Evolutionary conservation across 768 basidiomycete species (phyloP), one percentile per base, ranked within the genome.

Genomic region (Tremella fuciformis): DNA sequence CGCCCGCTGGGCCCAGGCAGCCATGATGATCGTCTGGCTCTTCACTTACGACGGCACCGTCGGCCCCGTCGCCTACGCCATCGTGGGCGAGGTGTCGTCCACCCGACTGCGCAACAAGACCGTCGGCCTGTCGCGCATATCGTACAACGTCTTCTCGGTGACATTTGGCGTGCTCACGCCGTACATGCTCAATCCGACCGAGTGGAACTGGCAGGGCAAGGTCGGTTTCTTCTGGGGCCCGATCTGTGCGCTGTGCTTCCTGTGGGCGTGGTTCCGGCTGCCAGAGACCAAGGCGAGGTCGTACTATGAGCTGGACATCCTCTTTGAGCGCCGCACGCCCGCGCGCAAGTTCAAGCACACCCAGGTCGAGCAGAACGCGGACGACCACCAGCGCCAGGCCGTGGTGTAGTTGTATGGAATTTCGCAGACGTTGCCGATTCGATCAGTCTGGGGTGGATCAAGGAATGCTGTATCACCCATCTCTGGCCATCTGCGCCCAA

Each of bases 21-120:
- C 54, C 13, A 34, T 58, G 21, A 51, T 50, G 48, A 38, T 51
- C 11, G 50, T 41, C 29, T 59, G 58, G 58, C 46, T 59, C 41
- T 58, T 56, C 59, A 63, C 44, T 13, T 70, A 67, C 51, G 65
- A 71, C 53, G 50, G 60, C 29, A 64, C 71, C 38, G 57, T 75
- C 42, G 71, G 69, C 16, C 74, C 70, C 24, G 25, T 70, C 13
- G 60, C 60, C 6, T 61, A 71, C 62, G 59, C 49, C 46, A 63
- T 75, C 40, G 67, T 71, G 22, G 61, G 62, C 37, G 73, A 73
- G 54, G 62, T 65, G 4, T 58, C 62, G 3, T 67, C 69, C 0
- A 70, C 71, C 15, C 63, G 71, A 49, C 55, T 73, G 9, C 56
- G 71, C 38, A 61, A 69, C 56, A 75, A 75, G 64, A 73, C 73